Base-by-base conservation (phyloP, 768 basidiomycete species). In the Mrakia blollopis region DNA sequence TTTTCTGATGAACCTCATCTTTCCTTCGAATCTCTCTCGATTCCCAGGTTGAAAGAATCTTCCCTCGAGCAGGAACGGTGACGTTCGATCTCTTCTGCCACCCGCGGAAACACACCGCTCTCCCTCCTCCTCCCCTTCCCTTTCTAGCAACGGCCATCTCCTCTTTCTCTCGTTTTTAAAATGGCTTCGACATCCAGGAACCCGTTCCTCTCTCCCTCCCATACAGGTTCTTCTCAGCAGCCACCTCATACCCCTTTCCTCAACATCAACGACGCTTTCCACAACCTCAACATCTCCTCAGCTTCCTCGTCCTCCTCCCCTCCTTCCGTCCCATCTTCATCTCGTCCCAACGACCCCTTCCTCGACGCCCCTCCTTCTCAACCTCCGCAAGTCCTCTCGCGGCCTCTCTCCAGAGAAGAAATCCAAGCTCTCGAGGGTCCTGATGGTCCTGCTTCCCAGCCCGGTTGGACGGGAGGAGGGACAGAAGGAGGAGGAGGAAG, bases 241-340 rank as follows among this genome's bases (percentile, higher is more conserved):
- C n/a, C n/a, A n/a, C 13, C 14, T 1, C 47, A 50, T 18, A 18
- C 47, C 13, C 47, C 47, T 50, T 32, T 72, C 44, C 54, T 50
- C 25, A 72, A 37, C 47, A 50, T 72, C 32, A 44, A 72, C 23
- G 70, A 72, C 70, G 70, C 70, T 23, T 72, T 72, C 70, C 4
- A 9, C 2, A 47, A 47, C 32, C 70, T 72, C 39, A 30, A 32
- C 28, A n/a, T 72, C 44, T 23, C 37, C 70, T 35, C 50, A 5
- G 10, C 44, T 1, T 30, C 44, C 8, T 50, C 68, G 4, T 16
- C 30, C 41, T 23, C 30, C 28, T 50, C 23, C 28, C 14, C 47
- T 72, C 47, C 50, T 14, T 52, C 50, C 47, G 9, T 60, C 28
- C 50, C 50, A 21, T 52, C 50, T 25, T 72, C 70, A 13, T 72